Evolutionary conservation across 345 rosid species (phyloP), one percentile per base, ranked within the genome.

Genomic region (Nephelium lappaceum): DNA sequence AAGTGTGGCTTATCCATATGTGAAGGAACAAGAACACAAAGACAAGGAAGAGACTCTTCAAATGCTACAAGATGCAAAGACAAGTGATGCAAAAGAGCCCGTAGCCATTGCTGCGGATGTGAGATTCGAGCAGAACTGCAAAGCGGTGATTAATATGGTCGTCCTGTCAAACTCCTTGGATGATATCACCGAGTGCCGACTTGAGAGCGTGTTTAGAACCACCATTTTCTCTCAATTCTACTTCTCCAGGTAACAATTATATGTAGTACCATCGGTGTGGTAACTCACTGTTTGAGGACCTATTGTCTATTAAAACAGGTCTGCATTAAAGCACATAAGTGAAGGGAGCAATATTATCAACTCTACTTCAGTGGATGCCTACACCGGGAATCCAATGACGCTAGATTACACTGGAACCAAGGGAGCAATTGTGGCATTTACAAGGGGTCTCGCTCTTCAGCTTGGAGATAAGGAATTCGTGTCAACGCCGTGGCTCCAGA

Each of bases 401-500:
- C 86, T 94, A 0, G 97, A 90, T 74, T 91, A 92, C 84, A 73
- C 92, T 0, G 71, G 95, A n/a, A 89, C 97, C 0, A 91, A 92
- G 80, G 97, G 95, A 23, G 95, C 92, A 16, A 90, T 90, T 3
- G 92, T 92, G 76, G 86, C 90, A 1, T 93, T 89, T 84, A 90
- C 95, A 0, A 85, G 93, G 62, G 91, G 86, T 7, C 89, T 91
- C 7, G 87, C 95, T 2, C 93, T 92, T 21, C 92, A 91, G 86
- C 88, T 92, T 3, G 93, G 85, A 74, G 27, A 70, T 24, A 84
- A 61, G 75, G 95, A 1, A 87, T 91, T 8, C 85, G 91, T 2
- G 94, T 92, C n/a, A 91, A 94, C 3, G 95, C 89, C 0, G 94
- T 94, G 0, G 94, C 92, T 15, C 95, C 95, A 0, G 94, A 97